Evolutionary conservation across 176 grass and related monocot species (phyloP), one percentile per base, ranked within the genome.

Genomic region (Musa troglodytarum): DNA sequence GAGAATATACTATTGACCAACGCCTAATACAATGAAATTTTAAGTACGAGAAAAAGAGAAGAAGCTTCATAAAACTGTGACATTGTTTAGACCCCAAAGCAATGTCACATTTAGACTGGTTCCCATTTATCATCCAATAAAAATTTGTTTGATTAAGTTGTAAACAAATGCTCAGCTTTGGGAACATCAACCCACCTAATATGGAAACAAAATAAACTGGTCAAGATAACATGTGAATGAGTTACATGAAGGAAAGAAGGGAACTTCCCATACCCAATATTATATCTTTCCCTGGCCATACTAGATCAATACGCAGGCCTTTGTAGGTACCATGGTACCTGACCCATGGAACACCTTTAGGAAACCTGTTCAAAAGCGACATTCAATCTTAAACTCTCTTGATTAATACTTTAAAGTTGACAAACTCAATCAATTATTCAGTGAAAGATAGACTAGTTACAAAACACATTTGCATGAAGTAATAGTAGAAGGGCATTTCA

Each of bases 251-350:
- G 28, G 28, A 7, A 54, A 65, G 7, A 50, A 26, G 16, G 43
- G 15, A 84, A 69, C 80, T 24, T 73, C 34, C 34, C 34, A 26
- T 89, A 97, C 94, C 94, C 0, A 80, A 81, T 70, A 49, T 58
- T 71, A 75, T 25, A 80, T 97, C 94, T 73, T 97, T 93, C 83
- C 94, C 90, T 3, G 90, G 94, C 87, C 75, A 79, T 2, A 93
- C 84, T 6, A 97, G 79, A 66, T 93, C 85, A 65, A 97, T 87
- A 52, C 82, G 61, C 22, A 97, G 82, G 57, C 64, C 86, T 77
- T 84, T 97, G 68, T 87, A 93, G 63, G 76, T 69, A 43, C 95
- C 95, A 10, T 85, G 76, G 77, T 88, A 99, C 81, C 95, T 85
- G 23, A 88, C 69, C 95, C 95, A 99, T 22, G 95, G 86, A 2